Conservation (phyloP, 1,139 yeast genomes). For the Geotrichum citri-aurantii region DNA sequence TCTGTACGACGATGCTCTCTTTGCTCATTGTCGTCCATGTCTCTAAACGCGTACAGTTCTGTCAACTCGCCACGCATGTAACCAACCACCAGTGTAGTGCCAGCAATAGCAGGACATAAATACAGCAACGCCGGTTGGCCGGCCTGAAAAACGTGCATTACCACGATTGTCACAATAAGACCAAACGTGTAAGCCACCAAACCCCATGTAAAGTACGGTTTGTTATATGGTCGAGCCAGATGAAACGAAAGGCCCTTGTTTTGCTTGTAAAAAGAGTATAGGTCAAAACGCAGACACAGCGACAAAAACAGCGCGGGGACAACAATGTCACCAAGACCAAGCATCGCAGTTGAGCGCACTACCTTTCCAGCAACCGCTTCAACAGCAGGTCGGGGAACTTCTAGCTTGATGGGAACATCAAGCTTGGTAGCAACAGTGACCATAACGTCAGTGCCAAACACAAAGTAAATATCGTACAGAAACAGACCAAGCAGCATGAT, state of each 20-base stretch:
- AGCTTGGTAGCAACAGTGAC: slow-evolving; percentile 52
- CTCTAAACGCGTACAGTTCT: slow-evolving; percentile 40
- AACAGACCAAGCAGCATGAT: slow-evolving; percentile 48
- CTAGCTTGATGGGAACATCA: slow-evolving; percentile 53
- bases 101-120: slow-evolving; percentile 49
- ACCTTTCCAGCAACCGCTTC: slow-evolving; percentile 9
- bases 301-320: slow-evolving; percentile 51
- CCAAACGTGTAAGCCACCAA: slow-evolving; percentile 45
- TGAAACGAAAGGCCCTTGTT: slow-evolving; percentile 35
- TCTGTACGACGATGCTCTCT: slow-evolving; percentile 5
- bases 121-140: slow-evolving; percentile 69
- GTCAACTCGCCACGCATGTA: slow-evolving; percentile 40
- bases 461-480: slow-evolving; percentile 61
- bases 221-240: slow-evolving; percentile 38
- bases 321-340: slow-evolving; percentile 59
- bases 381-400: slow-evolving; percentile 39
- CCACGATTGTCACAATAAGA: slow-evolving; percentile 41
- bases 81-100: slow-evolving; percentile 37
- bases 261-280: slow-evolving; percentile 37
- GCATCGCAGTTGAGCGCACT: slow-evolving; percentile 27
- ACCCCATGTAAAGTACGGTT: slow-evolving; percentile 45
- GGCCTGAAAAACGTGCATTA: slow-evolving; percentile 37
- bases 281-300: slow-evolving; percentile 48
- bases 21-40: slow-evolving; percentile 24
- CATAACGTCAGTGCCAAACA: slow-evolving; percentile 60